A percentile compares a stretch with the other conserved stretches of the same genome.
Evolutionary conservation across 768 basidiomycete genomes (phyloP).

Genomic region (Galerina sulciceps): DNA sequence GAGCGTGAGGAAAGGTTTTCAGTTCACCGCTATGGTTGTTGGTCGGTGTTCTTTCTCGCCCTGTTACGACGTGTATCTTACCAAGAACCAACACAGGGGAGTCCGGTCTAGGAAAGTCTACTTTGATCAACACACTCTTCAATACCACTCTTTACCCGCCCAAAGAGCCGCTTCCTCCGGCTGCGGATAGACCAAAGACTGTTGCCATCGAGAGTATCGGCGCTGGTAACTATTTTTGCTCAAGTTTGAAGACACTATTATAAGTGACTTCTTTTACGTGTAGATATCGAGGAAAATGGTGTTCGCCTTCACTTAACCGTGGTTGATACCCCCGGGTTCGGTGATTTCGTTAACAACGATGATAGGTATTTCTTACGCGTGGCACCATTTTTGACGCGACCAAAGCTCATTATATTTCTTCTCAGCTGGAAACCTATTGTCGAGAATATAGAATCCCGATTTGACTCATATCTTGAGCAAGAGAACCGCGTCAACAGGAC

Average conservation of each 20-base stretch:
- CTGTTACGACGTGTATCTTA: slow-evolving; percentile 28
- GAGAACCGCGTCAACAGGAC: slow-evolving; percentile 97
- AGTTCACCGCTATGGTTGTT: slow-evolving; percentile 99
- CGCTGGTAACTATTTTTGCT: slow-evolving; percentile 68
- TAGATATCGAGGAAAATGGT: slow-evolving; percentile 99
- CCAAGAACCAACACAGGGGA: slow-evolving; percentile 64
- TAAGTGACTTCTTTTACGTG: slow-evolving; percentile 29
- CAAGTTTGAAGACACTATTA: slow-evolving; percentile 26
- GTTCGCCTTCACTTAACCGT: slow-evolving; percentile 97
- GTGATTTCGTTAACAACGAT: slow-evolving; percentile 99
- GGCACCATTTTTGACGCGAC: slow-evolving; percentile 16
- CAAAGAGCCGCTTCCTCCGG: slow-evolving; percentile 83
- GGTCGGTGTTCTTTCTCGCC: slow-evolving; percentile 60
- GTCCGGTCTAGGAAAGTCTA: slow-evolving; percentile 98
- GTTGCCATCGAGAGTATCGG: slow-evolving; percentile 98
- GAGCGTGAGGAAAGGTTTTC: slow-evolving; percentile 97
- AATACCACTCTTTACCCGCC: slow-evolving; percentile 93
- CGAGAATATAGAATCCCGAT: slow-evolving; percentile 97
- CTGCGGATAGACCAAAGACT: slow-evolving; percentile 87
- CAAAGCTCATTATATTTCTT: slow-evolving; percentile 21
- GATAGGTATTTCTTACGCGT: slow-evolving; percentile 68
- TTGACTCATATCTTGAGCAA: slow-evolving; percentile 96
- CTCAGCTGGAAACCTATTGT: slow-evolving; percentile 96
- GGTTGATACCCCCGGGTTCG: slow-evolving; percentile 98
- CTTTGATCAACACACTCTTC: slow-evolving; percentile 98